A percentile compares a stretch with the other conserved stretches of the same genome.
Evolutionary conservation across 495 filamentous ascomycete genomes (phyloP).

Genomic region (Melanomma pulvis-pyrius): DNA sequence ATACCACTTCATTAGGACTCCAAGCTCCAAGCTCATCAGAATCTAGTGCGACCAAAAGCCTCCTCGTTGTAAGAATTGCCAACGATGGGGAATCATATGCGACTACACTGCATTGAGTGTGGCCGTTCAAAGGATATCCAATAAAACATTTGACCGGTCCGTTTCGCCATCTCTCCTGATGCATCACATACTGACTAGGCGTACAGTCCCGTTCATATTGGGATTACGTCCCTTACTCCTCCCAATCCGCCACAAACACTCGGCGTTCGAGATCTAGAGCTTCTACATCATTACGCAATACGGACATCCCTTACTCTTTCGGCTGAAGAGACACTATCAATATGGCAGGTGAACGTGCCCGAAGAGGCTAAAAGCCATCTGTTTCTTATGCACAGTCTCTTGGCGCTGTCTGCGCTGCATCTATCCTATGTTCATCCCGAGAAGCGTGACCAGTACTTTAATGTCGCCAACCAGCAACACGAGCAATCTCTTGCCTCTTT

Average conservation of each 20-base stretch:
- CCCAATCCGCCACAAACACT: background rate
- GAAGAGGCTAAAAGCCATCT: conserved; percentile 6
- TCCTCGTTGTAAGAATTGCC: conserved; percentile 8
- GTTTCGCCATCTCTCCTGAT: background rate
- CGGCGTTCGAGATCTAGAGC: background rate
- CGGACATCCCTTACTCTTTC: conserved; percentile 6
- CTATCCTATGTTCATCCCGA: background rate
- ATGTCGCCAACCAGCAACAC: conserved; percentile 5
- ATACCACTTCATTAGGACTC: background rate
- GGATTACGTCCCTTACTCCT: background rate
- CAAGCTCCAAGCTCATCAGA: background rate
- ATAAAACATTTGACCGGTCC: background rate
- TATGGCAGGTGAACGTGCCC: conserved; percentile 15
- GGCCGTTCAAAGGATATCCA: background rate
- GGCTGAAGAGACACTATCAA: background rate
- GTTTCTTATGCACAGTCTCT: conserved; percentile 15
- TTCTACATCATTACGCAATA: conserved; percentile 11
- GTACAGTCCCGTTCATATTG: background rate
- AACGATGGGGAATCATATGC: conserved; percentile 2
- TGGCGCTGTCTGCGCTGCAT: conserved; percentile 19
- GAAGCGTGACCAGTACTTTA: background rate
- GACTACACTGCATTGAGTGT: conserved; percentile 10
- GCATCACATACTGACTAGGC: background rate
- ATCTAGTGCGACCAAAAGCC: conserved; percentile 2
- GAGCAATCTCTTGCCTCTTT: conserved; percentile 7